Conservation (phyloP, 768 basidiomycete species). For the Suillus americanus region DNA sequence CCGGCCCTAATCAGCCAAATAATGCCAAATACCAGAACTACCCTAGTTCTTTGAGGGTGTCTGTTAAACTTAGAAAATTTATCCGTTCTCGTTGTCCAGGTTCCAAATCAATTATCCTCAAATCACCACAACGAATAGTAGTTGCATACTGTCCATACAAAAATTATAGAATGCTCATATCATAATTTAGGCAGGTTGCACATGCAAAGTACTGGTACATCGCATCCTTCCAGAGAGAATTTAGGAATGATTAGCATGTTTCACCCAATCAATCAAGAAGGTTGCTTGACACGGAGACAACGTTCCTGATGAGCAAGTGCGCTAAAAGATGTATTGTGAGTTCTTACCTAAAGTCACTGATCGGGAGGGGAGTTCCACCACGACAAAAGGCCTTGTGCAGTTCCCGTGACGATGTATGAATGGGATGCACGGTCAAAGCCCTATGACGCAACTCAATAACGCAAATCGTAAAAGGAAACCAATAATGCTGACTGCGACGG, state of each 20-base stretch:
- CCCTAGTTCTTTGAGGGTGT: background rate
- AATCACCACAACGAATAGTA: constrained; percentile 7
- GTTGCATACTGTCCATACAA: constrained; percentile 22
- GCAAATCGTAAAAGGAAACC: constrained; percentile 2
- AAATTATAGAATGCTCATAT: constrained; percentile 24
- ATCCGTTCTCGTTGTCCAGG: background rate
- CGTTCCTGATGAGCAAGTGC: constrained; percentile 1
- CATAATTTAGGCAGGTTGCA: constrained; percentile 21
- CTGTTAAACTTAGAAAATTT: background rate
- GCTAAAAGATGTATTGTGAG: background rate
- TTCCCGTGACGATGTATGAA: constrained; percentile 53
- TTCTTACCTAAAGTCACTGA: constrained; percentile 2
- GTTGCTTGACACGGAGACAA: constrained; percentile 2
- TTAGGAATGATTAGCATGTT: constrained; percentile 4
- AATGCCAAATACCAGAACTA: constrained; percentile 21
- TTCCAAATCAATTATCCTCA: constrained; percentile 3
- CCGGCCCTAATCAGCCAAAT: constrained; percentile 37
- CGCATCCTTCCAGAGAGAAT: constrained; percentile 17
- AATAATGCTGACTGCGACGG: constrained; percentile 33
- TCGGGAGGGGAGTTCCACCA: constrained; percentile 51
- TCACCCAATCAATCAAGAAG: constrained; percentile 6
- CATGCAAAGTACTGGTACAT: constrained; percentile 33
- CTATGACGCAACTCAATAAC: constrained; percentile 34
- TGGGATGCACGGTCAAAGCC: constrained; percentile 44
- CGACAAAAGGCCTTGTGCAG: constrained; percentile 49